Conservation (phyloP, 139 green algal species). For the Chlorella sorokiniana region DNA sequence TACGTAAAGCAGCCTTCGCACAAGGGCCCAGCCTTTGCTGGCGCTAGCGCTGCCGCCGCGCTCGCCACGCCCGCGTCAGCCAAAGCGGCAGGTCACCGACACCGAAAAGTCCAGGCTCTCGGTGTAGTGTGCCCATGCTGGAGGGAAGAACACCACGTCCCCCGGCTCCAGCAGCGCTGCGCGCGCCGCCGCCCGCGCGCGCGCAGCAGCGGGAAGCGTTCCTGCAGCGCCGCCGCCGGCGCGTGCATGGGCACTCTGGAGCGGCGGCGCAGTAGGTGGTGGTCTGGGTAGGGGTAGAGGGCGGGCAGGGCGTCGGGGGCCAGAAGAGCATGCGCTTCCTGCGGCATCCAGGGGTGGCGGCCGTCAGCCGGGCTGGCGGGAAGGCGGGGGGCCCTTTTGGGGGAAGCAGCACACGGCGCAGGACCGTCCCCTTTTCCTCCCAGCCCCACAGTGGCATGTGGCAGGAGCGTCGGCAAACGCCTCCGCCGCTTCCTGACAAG, state of each 20-base stretch:
- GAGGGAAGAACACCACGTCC: constrained; percentile 24
- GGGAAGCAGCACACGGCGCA: background rate
- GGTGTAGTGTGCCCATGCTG: constrained; percentile 27
- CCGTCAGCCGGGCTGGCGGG: too few species aligned
- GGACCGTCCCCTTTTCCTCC: background rate
- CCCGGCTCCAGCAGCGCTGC: constrained; percentile 17
- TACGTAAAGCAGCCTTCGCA: too few species aligned
- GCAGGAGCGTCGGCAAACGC: background rate
- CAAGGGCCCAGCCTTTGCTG: too few species aligned
- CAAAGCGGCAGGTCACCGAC: constrained; percentile 14
- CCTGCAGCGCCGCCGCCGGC: background rate
- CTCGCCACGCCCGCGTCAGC: too few species aligned
- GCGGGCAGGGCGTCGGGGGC: constrained; percentile 10
- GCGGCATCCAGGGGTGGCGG: too few species aligned
- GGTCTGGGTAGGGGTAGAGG: constrained; percentile 25
- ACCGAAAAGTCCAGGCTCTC: constrained; percentile 25
- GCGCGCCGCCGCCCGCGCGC: background rate
- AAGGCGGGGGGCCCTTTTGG: background rate
- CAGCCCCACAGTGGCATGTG: background rate
- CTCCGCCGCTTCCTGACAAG: background rate
- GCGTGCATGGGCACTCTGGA: constrained; percentile 21
- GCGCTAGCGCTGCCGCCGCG: too few species aligned
- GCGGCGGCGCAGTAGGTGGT: constrained; percentile 27
- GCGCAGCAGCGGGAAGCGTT: constrained; percentile 13
- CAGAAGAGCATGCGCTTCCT: constrained; percentile 35